phyloP scores from a whole-genome alignment of 768 basidiomycete genomes.

The Kwoniella pini region DNA sequence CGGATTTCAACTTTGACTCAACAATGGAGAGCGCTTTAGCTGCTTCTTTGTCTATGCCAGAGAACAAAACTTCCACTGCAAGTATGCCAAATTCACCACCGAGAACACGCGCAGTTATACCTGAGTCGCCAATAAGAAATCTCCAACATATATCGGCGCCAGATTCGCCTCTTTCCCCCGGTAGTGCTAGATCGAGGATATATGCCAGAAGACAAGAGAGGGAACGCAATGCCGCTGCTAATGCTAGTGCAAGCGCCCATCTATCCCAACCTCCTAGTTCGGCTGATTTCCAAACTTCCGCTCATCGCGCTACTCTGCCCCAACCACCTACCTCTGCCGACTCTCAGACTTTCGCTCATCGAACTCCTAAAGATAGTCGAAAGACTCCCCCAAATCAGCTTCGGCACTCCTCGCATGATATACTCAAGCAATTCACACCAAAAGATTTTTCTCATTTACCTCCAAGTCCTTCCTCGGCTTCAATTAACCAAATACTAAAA shows the following conservation, averaged over 20 bases:
- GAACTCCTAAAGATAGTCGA: slow-evolving; percentile 22
- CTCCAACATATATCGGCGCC: neutral
- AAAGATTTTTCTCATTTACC: slow-evolving; percentile 83
- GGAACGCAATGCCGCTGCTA: slow-evolving; percentile 19
- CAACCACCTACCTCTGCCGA: slow-evolving; percentile 42
- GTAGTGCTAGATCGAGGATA: slow-evolving; percentile 35
- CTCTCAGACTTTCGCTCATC: slow-evolving; percentile 18
- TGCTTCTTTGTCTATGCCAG: slow-evolving; percentile 34
- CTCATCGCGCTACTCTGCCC: slow-evolving; percentile 1
- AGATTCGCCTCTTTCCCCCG: slow-evolving; percentile 22
- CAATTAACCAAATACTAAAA: slow-evolving; percentile 78
- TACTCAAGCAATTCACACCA: slow-evolving; percentile 66
- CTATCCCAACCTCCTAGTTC: slow-evolving; percentile 23
- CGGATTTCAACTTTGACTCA: slow-evolving; percentile 42
- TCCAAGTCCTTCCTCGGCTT: slow-evolving; percentile 85
- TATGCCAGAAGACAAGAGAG: slow-evolving; percentile 35
- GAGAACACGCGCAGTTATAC: neutral
- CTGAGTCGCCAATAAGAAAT: slow-evolving; percentile 10
- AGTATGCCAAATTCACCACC: neutral
- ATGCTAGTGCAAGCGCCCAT: neutral
- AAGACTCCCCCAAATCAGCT: slow-evolving; percentile 33
- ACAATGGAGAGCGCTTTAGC: slow-evolving; percentile 43
- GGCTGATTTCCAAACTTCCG: slow-evolving; percentile 33
- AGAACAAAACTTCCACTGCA: neutral
- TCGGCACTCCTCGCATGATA: slow-evolving; percentile 49